These are phyloP conservation scores for Osmanthus fragrans DNA, from an alignment of 257 asterid species.

Conservation along the genomic window DNA sequence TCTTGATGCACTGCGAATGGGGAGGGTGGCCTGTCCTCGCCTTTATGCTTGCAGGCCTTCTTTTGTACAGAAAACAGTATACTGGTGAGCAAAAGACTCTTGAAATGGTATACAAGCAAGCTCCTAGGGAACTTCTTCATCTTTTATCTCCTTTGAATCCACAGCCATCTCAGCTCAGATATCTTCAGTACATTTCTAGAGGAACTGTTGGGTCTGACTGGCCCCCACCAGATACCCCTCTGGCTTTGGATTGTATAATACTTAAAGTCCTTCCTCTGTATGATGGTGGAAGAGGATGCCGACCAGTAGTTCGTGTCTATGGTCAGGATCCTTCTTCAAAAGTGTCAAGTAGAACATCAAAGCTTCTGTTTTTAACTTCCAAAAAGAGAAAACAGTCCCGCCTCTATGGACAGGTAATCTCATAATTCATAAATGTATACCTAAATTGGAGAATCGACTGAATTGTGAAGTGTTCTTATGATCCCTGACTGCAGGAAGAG, in stretches of 20 bases:
- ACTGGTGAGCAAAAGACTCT: conserved; percentile 86
- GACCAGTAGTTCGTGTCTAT: conserved; percentile 82
- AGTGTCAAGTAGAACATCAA: conserved; percentile 74
- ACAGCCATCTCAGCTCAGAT: conserved; percentile 96
- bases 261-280: conserved; percentile 68
- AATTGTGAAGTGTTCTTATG: conserved; percentile 30
- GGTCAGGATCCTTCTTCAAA: conserved; percentile 93
- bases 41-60: conserved; percentile 98
- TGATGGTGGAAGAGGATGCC: conserved; percentile 82
- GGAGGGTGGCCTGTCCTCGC: conserved; percentile 99
- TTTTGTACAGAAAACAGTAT: conserved; percentile 88
- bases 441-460: conserved; percentile 11
- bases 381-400: conserved; percentile 54
- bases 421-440: conserved; percentile 27
- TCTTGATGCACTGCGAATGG: conserved; percentile 92
- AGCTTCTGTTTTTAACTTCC: conserved; percentile 78
- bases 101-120: conserved; percentile 94
- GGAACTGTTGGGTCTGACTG: conserved; percentile 78
- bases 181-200: conserved; percentile 91
- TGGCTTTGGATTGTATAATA: conserved; percentile 78
- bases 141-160: conserved; percentile 94
- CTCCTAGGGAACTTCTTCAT: conserved; percentile 88
- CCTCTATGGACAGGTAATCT: conserved; percentile 70
- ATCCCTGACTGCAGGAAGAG: conserved; percentile 67
- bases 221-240: conserved; percentile 88